These are phyloP conservation scores for Graphiopsis chlorocephala DNA, from an alignment of 2,329 filamentous ascomycete genomes.

Conservation along the genomic window DNA sequence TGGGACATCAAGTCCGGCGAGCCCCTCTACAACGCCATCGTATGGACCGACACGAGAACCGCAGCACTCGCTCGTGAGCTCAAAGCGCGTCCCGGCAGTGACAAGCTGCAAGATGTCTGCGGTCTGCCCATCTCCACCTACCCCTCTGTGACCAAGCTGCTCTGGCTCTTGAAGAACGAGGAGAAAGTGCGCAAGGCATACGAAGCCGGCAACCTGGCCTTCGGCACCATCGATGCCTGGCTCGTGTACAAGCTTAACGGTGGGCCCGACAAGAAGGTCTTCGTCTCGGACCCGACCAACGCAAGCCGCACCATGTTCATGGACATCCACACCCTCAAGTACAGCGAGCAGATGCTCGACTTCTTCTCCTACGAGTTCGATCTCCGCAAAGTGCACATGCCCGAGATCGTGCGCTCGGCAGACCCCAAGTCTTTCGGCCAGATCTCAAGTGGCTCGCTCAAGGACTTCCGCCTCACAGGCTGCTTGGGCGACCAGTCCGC, in stretches of 20 bases:
- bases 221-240: slow-evolving; percentile 88
- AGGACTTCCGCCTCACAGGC: slow-evolving; percentile 72
- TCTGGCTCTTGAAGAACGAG: slow-evolving; percentile 76
- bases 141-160: slow-evolving; percentile 78
- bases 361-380: slow-evolving; percentile 72
- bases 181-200: slow-evolving; percentile 70
- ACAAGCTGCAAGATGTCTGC: slow-evolving; percentile 67
- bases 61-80: slow-evolving; percentile 72
- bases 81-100: slow-evolving; percentile 64
- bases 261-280: slow-evolving; percentile 62
- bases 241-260: slow-evolving; percentile 82
- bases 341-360: slow-evolving; percentile 70
- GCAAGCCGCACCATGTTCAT: slow-evolving; percentile 93
- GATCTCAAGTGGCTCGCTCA: slow-evolving; percentile 62
- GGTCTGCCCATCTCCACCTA: slow-evolving; percentile 86
- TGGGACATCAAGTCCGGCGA: slow-evolving; percentile 82
- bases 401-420: slow-evolving; percentile 80
- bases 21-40: slow-evolving; percentile 78
- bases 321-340: slow-evolving; percentile 76
- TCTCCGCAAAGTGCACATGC: slow-evolving; percentile 67
- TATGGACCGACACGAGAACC: slow-evolving; percentile 86
- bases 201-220: slow-evolving; percentile 70
- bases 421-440: slow-evolving; percentile 69
- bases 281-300: slow-evolving; percentile 84
- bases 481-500: slow-evolving; percentile 85